Evolutionary conservation across 1,284 basidiomycete species (phyloP), one percentile per base, ranked within the genome.

Genomic region (Microbotryum violaceum): DNA sequence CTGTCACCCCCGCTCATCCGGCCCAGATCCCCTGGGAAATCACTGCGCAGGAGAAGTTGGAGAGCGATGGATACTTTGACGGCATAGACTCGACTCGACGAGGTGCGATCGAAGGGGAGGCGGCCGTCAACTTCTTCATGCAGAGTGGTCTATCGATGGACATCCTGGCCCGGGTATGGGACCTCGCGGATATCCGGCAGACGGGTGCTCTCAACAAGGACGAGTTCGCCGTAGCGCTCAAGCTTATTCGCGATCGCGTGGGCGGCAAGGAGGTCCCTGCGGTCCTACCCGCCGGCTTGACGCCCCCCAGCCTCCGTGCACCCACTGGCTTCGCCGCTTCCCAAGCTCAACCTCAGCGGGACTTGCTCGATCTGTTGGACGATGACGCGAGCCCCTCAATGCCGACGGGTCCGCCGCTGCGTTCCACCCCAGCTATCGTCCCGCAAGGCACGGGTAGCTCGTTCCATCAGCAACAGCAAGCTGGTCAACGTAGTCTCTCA

Each of bases 141-240:
- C 87, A 93, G 75, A 94, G 91, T 56, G 87, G 91, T 63, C 78
- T 99, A 48, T 82, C 87, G 6, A 89, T 91, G 68, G 85, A 87
- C 21, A 81, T 84, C 21, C 81, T 99, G 29, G 96, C 96, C 20
- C 87, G 85, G 71, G 81, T 98, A 58, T 99, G 96, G 94, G 96
- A 99, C 75, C 82, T 99, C 20, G 82, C 93, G 27, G 96, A 98
- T 73, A 82, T 97, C 46, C 85, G 88, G 57, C 88, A 89, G 67
- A 87, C 92, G 67, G 96, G 96, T 6, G 83, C 82, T 54, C 81
- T 99, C 48, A 91, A 86, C 25, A 83, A 86, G 57, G 94, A 97
- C 63, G 91, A 93, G 31, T 98, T 99, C 75, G 94, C 96, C 3
- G 87, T 98, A 49, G 96, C 93, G 4, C 87, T 97, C 86, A 84